Evolutionary conservation across 1,284 basidiomycete species (phyloP).

Genomic region (Testicularia cyperi): DNA sequence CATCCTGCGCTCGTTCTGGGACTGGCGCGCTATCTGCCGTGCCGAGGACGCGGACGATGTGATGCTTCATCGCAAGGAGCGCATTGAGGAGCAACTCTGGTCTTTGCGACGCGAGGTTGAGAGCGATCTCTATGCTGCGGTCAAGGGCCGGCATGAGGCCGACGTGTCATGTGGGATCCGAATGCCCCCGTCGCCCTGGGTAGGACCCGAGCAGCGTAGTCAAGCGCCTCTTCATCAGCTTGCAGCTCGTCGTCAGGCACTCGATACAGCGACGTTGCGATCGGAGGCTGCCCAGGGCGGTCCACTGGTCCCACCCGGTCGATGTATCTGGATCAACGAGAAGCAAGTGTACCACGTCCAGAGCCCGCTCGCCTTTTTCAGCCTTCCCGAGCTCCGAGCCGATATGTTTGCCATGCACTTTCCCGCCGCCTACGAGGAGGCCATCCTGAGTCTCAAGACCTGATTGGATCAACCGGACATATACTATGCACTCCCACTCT

Average conservation of each 20-base stretch:
- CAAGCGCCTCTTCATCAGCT: slow-evolving; percentile 49
- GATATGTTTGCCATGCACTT: slow-evolving; percentile 56
- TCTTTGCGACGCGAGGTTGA: slow-evolving; percentile 55
- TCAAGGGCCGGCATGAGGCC: slow-evolving; percentile 41
- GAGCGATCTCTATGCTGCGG: slow-evolving; percentile 52
- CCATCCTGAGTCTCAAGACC: slow-evolving; percentile 36
- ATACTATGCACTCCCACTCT: no score
- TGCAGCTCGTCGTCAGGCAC: slow-evolving; percentile 41
- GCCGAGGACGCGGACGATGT: slow-evolving; percentile 40
- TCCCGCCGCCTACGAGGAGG: slow-evolving; percentile 56
- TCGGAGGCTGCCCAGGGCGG: slow-evolving; percentile 50
- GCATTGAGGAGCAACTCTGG: slow-evolving; percentile 54
- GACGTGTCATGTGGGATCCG: slow-evolving; percentile 8
- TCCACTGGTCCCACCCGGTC: slow-evolving; percentile 51
- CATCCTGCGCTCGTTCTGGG: slow-evolving; percentile 52
- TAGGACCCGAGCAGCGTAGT: slow-evolving; percentile 37
- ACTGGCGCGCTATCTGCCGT: slow-evolving; percentile 46
- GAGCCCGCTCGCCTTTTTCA: slow-evolving; percentile 53
- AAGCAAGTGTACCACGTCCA: slow-evolving; percentile 44
- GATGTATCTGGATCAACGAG: slow-evolving; percentile 47
- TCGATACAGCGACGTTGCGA: slow-evolving; percentile 49
- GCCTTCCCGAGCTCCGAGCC: slow-evolving; percentile 45
- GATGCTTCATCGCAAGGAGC: slow-evolving; percentile 46
- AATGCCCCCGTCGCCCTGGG: slow-evolving; percentile 51
- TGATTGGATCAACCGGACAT: no score